A percentile compares a stretch with the other conserved stretches of the same genome.
Conservation (phyloP, 2,329 filamentous ascomycete genomes). For the Geosmithia putterillii region DNA sequence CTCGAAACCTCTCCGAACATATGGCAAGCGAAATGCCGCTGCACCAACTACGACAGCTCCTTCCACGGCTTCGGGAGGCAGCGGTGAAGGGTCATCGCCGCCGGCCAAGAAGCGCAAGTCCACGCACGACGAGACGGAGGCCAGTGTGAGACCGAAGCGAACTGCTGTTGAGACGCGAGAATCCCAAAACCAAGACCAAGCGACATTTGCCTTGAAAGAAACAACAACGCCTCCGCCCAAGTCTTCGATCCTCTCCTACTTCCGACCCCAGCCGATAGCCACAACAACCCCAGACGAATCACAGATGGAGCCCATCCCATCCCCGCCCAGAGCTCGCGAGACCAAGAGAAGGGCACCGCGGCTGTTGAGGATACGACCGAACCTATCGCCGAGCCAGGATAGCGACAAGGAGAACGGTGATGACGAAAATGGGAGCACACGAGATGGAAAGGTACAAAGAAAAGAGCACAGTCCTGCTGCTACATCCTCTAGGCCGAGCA, state of each 20-base stretch:
- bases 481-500: background rate
- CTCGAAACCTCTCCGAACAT: slow-evolving; percentile 24
- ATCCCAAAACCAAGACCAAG: background rate
- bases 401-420: background rate
- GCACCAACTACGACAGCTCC: too few relatives aligned
- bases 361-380: slow-evolving; percentile 5
- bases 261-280: slow-evolving; percentile 17
- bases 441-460: background rate
- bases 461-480: background rate
- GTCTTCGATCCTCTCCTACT: slow-evolving; percentile 27
- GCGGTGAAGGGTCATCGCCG: slow-evolving; percentile 8
- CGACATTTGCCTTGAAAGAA: background rate
- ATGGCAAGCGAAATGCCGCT: slow-evolving; percentile 21
- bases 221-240: slow-evolving; percentile 9
- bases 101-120: slow-evolving; percentile 12
- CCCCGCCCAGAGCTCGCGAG: slow-evolving; percentile 2
- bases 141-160: background rate
- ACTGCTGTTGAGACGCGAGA: background rate
- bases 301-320: background rate
- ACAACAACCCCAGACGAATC: background rate
- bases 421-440: background rate
- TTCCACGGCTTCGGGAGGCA: slow-evolving; percentile 6
- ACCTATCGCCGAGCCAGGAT: background rate
- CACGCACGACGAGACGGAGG: background rate
- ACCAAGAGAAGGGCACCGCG: slow-evolving; percentile 6